Base-by-base conservation (phyloP, 805 yeast genomes). In the Yamadazyma philogaea region DNA sequence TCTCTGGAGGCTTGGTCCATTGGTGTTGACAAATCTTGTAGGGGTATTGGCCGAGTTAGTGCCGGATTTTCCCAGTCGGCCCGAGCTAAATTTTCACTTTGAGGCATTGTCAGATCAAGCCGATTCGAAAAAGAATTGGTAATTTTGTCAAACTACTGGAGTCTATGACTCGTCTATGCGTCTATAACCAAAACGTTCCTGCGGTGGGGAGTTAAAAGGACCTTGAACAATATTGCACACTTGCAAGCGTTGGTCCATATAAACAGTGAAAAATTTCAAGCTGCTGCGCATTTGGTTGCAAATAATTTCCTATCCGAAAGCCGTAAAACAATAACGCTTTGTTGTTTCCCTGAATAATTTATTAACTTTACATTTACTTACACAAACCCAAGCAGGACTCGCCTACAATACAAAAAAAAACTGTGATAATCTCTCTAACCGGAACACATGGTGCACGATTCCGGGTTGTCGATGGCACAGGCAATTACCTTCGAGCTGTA, bases 361-460 rank as follows among this genome's bases (percentile, higher is more conserved):
- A 30, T 30, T 30, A 40, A 17, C 20, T 18, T 38, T 38, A 38
- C 42, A 38, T 38, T 38, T 31, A 38, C 42, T 20, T 37, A 38
- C 35, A 30, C 20, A 31, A 16, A 39, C 37, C 37, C 42, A 39
- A 37, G 30, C 30, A 37, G 27, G 24, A 37, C 40, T 30, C 8
- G 38, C 40, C 36, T 15, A 19, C 36, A 18, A 30, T 37, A 37
- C 34, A 30, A 30, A 38, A 37, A 34, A 34, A 21, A 26, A 34
- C 34, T n/a, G n/a, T n/a, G n/a, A n/a, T n/a, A 19, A 30, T 37
- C 30, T 37, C 20, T 37, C 22, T 70, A 93, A 73, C 98, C 98
- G 46, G 98, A 91, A 75, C 99, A 93, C 98, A 93, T 93, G 61
- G 91, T 91, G 71, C 99, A 91, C 39, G 98, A 81, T 71, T 87